A percentile compares a stretch with the other conserved stretches of the same genome.
Evolutionary conservation across 2,329 filamentous ascomycete genomes (phyloP).

Genomic region (Trichoderma cornu-damae): DNA sequence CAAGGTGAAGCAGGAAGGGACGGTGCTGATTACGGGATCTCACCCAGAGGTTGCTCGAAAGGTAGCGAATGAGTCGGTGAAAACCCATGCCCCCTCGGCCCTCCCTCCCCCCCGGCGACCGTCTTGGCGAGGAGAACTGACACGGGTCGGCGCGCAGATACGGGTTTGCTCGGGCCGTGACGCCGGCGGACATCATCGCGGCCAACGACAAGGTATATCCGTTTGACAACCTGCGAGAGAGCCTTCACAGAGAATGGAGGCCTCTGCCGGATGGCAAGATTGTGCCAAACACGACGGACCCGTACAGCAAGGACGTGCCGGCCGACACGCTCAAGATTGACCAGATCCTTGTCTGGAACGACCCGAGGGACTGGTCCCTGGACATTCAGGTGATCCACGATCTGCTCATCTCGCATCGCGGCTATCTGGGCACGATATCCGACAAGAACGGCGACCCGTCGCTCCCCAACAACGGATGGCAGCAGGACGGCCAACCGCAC

Average conservation of each 20-base stretch:
- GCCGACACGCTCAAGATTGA: constrained; percentile 65
- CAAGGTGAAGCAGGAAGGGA: constrained; percentile 38
- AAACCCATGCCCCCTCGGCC: not conserved
- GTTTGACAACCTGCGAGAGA: constrained; percentile 52
- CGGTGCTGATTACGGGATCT: constrained; percentile 69
- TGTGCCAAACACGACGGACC: constrained; percentile 29
- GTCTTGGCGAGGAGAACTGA: not conserved
- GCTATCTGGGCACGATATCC: constrained; percentile 76
- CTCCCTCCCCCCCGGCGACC: not conserved
- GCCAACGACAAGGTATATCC: constrained; percentile 75
- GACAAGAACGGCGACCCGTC: constrained; percentile 59
- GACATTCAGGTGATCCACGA: constrained; percentile 83
- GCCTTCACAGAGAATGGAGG: constrained; percentile 28
- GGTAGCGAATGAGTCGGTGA: constrained; percentile 61
- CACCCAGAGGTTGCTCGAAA: constrained; percentile 60
- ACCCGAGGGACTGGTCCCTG: constrained; percentile 92
- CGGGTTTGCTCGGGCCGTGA: constrained; percentile 77
- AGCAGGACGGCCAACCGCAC: constrained; percentile 71
- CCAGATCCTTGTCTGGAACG: constrained; percentile 90
- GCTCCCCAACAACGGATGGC: constrained; percentile 72
- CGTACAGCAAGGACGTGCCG: constrained; percentile 34
- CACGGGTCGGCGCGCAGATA: constrained; percentile 39
- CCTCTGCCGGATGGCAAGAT: constrained; percentile 33
- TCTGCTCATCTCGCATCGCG: constrained; percentile 70
- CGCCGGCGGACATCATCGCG: constrained; percentile 74